Evolutionary conservation across 495 filamentous ascomycete species (phyloP).

Genomic region (Glutinoglossum americanum): DNA sequence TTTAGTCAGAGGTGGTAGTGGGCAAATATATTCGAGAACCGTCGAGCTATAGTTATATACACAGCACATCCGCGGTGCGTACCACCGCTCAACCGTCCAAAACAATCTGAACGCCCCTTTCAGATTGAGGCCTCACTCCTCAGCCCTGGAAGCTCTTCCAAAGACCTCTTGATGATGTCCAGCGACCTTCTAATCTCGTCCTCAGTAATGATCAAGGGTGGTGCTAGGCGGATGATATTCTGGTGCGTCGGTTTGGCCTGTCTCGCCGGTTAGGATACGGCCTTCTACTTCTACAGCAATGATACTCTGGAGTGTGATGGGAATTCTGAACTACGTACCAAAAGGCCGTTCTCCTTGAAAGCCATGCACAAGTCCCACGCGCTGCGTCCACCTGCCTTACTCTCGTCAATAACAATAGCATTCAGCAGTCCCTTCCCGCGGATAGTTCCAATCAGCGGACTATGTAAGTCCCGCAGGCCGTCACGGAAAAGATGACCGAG

Average conservation of each 20-base stretch:
- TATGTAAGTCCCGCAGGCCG: constrained; percentile 46
- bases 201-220: constrained; percentile 34
- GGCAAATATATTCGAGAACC: no score
- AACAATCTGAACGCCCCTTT: constrained; percentile 29
- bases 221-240: constrained; percentile 61
- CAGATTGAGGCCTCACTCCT: constrained; percentile 24
- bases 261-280: constrained; percentile 17
- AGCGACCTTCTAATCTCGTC: constrained; percentile 28
- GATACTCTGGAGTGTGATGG: no score
- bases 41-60: background rate
- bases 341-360: constrained; percentile 82
- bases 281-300: no score
- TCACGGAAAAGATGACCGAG: constrained; percentile 72
- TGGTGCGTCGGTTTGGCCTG: constrained; percentile 97
- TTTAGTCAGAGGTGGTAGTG: no score
- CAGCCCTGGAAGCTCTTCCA: constrained; percentile 27
- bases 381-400: constrained; percentile 56
- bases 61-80: background rate
- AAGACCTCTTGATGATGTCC: constrained; percentile 26
- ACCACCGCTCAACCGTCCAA: constrained; percentile 24
- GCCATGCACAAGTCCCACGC: constrained; percentile 97
- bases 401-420: constrained; percentile 90
- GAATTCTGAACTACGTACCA: constrained; percentile 47
- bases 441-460: constrained; percentile 59
- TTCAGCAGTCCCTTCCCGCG: constrained; percentile 91